Conservation (phyloP, 768 basidiomycete species). For the Cubamyces sp. region DNA sequence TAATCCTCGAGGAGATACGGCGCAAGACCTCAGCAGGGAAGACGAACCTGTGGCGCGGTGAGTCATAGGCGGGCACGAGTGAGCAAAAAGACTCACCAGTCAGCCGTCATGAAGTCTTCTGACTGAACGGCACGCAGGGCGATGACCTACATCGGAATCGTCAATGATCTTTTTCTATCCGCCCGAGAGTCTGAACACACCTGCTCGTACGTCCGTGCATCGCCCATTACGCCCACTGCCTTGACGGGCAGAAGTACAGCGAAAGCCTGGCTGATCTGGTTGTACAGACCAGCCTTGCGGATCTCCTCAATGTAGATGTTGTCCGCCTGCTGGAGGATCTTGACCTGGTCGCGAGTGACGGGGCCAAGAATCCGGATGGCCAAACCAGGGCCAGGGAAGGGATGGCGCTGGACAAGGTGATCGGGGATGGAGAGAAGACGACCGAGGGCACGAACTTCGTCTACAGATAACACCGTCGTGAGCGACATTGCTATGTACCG, state of each 20-base stretch:
- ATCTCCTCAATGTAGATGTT: constrained; percentile 98
- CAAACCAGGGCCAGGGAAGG: constrained; percentile 98
- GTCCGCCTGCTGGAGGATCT: constrained; percentile 89
- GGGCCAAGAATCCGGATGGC: constrained; percentile 98
- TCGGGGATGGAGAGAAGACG: constrained; percentile 90
- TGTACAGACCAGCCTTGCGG: constrained; percentile 87
- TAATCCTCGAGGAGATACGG: constrained; percentile 93
- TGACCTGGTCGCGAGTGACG: constrained; percentile 91
- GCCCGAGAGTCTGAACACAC: constrained; percentile 47
- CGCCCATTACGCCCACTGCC: constrained; percentile 98
- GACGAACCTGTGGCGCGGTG: constrained; percentile 66
- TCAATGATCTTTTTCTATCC: not conserved
- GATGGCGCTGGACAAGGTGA: constrained; percentile 93
- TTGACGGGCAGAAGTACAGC: constrained; percentile 94
- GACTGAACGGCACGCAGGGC: constrained; percentile 93
- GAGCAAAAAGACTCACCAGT: constrained; percentile 64
- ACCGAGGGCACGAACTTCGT: constrained; percentile 94
- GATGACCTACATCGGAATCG: constrained; percentile 62
- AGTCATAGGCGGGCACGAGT: not conserved
- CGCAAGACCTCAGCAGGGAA: constrained; percentile 91
- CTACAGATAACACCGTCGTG: constrained; percentile 44
- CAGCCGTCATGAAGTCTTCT: constrained; percentile 99
- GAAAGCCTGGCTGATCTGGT: constrained; percentile 95
- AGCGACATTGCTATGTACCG: not conserved
- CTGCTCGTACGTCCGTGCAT: constrained; percentile 95